Evolutionary conservation across 257 asterid genomes (phyloP).

Genomic region (Solanum microdontum): DNA sequence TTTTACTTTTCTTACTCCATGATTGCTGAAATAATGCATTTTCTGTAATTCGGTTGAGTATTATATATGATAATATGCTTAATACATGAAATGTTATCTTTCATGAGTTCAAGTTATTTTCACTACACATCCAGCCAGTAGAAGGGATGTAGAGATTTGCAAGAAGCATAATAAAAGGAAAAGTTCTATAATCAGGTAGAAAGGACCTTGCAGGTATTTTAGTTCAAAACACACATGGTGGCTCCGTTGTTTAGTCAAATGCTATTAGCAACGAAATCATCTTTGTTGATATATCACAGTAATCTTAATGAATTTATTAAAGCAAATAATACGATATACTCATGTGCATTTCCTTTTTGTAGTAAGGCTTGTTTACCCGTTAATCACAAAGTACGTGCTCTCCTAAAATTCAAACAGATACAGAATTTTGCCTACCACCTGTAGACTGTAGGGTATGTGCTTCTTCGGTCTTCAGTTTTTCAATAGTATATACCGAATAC

Average conservation of each 20-base stretch:
- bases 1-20: background rate
- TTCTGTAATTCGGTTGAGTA: background rate
- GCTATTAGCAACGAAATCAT: background rate
- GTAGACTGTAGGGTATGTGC: background rate
- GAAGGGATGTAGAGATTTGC: background rate
- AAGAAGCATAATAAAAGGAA: background rate
- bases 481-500: background rate
- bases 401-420: background rate
- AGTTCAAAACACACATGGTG: background rate
- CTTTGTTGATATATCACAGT: background rate
- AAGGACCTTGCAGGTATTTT: background rate
- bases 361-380: background rate
- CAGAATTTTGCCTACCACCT: background rate
- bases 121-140: background rate
- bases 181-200: background rate
- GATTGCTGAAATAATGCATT: background rate
- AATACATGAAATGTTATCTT: background rate
- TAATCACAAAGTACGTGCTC: background rate
- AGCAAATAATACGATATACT: no score
- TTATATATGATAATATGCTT: background rate
- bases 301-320: background rate
- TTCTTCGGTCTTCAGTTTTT: background rate
- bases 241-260: background rate
- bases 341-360: background rate
- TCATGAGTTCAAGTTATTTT: background rate